Evolutionary conservation across 2,329 filamentous ascomycete genomes (phyloP).

Genomic region (Zarea fungicola): DNA sequence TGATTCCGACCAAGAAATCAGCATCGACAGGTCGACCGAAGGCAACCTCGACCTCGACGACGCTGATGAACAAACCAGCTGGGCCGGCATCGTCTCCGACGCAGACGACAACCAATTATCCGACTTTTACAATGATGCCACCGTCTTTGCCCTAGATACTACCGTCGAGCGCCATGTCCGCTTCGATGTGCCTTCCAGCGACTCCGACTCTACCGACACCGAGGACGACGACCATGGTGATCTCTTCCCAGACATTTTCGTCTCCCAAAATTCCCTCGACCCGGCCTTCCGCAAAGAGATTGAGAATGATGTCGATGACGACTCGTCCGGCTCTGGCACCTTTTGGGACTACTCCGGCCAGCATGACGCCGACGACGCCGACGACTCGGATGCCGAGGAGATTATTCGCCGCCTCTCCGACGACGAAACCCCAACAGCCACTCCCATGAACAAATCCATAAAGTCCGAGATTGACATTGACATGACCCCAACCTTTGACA

Average conservation of each 20-base stretch:
- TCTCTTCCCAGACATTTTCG: conserved; percentile 73
- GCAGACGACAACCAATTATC: conserved; percentile 39
- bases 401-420: conserved; percentile 32
- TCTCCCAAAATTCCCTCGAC: conserved; percentile 68
- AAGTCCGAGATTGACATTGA: conserved; percentile 20
- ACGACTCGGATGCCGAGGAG: conserved; percentile 39
- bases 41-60: conserved; percentile 33
- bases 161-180: conserved; percentile 61
- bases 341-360: conserved; percentile 60
- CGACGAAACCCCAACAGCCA: conserved; percentile 39
- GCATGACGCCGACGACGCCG: conserved; percentile 27
- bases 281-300: conserved; percentile 69
- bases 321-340: conserved; percentile 51
- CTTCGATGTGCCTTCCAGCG: conserved; percentile 64
- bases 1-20: background rate
- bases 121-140: conserved; percentile 36
- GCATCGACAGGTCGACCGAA: conserved; percentile 20
- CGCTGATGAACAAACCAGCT: conserved; percentile 43
- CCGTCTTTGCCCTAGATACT: conserved; percentile 37
- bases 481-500: conserved; percentile 27
- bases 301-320: conserved; percentile 58
- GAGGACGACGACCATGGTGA: conserved; percentile 58
- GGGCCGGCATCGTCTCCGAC: conserved; percentile 51
- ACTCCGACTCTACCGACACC: conserved; percentile 60
- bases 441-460: conserved; percentile 30